These are phyloP conservation scores for Fusarium sp. DNA, from an alignment of 2,329 filamentous ascomycete species.

Conservation along the genomic window DNA sequence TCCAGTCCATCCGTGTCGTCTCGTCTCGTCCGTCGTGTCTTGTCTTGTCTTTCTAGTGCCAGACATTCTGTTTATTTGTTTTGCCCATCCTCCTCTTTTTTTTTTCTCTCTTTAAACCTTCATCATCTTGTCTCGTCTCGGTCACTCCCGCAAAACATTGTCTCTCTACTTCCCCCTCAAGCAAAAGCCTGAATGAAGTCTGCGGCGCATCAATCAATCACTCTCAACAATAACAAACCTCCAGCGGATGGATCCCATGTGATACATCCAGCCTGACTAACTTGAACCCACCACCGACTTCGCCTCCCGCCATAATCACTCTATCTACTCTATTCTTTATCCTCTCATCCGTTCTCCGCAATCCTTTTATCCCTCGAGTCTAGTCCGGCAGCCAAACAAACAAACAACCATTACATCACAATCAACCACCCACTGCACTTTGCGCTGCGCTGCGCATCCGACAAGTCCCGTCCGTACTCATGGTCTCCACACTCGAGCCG, in stretches of 20 bases:
- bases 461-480: conserved; percentile 47
- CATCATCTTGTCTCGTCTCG: conserved; percentile 1
- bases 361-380: conserved; percentile 13
- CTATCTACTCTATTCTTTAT: conserved; percentile 13
- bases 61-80: conserved; percentile 17
- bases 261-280: conserved; percentile 29
- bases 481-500: conserved; percentile 69
- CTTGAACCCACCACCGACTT: conserved; percentile 19
- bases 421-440: conserved; percentile 4
- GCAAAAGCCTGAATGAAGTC: neutral
- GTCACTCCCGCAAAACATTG: neutral
- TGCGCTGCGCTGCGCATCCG: neutral
- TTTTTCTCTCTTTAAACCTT: neutral
- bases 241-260: conserved; percentile 32
- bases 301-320: conserved; percentile 27
- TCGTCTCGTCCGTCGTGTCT: neutral
- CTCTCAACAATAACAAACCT: conserved; percentile 38
- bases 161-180: neutral
- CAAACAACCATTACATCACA: neutral
- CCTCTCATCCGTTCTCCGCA: conserved; percentile 14
- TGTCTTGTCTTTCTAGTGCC: conserved; percentile 2
- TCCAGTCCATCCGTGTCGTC: neutral
- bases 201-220: conserved; percentile 25
- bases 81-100: conserved; percentile 11
- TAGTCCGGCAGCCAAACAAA: conserved; percentile 4